phyloP scores from a whole-genome alignment of 2,329 filamentous ascomycete genomes.

The Cordyceps sp. region DNA sequence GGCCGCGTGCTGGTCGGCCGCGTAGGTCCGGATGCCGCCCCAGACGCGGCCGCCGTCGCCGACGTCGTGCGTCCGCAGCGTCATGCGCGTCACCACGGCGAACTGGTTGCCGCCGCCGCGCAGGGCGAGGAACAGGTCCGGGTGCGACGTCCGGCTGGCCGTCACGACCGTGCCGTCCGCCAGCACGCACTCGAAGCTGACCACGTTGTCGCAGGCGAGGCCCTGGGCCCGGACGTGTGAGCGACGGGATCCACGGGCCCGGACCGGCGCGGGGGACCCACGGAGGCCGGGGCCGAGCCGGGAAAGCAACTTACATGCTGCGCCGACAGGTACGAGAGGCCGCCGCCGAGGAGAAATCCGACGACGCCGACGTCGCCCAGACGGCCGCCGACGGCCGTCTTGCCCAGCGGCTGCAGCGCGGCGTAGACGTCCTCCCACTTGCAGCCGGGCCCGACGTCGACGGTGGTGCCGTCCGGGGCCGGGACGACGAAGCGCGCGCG shows the following conservation, averaged over 20 bases:
- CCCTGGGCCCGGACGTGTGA: conserved; percentile 13
- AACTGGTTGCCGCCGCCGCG: conserved; percentile 41
- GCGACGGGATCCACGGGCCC: no score
- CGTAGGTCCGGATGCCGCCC: conserved; percentile 23
- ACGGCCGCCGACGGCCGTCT: conserved; percentile 25
- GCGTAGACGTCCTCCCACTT: conserved; percentile 23
- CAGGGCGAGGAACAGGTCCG: conserved; percentile 34
- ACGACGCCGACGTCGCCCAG: conserved; percentile 27
- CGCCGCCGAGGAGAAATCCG: conserved; percentile 35
- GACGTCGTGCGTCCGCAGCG: conserved; percentile 23
- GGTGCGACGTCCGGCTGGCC: conserved; percentile 21
- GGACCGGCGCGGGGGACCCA: no score
- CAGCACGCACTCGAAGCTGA: conserved; percentile 34
- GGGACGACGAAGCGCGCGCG: conserved; percentile 1
- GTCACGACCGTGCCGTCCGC: conserved; percentile 29
- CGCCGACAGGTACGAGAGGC: conserved; percentile 31
- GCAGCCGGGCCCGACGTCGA: conserved; percentile 27
- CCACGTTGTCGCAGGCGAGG: conserved; percentile 11
- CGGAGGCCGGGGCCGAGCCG: no score
- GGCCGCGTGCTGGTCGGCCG: conserved; percentile 10
- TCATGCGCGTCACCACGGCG: conserved; percentile 29
- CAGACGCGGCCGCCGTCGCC: conserved; percentile 21
- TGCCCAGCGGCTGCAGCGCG: conserved; percentile 22
- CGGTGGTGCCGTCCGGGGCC: conserved; percentile 17
- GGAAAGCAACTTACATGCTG: conserved; percentile 31